A percentile compares a stretch with the other conserved stretches of the same genome.
Evolutionary conservation across 805 yeast species (phyloP).

Genomic region (Candida peoriensis): DNA sequence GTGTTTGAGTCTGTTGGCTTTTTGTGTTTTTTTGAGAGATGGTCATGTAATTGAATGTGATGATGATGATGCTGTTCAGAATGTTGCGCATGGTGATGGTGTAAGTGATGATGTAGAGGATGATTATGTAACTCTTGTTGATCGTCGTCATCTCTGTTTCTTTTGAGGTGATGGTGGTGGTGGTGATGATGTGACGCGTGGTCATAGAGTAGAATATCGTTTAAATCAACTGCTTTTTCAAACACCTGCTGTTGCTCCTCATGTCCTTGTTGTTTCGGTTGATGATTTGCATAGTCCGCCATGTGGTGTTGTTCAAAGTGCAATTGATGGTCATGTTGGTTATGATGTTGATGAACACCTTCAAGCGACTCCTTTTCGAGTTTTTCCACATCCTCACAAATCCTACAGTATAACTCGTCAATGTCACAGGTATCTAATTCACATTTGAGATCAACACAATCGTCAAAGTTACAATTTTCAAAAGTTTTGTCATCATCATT

Average conservation of each 20-base stretch:
- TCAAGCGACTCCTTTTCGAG: conserved; percentile 11
- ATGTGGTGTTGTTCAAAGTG: too few species aligned
- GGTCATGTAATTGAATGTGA: conserved; percentile 32
- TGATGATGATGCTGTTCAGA: conserved; percentile 34
- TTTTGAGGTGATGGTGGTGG: conserved; percentile 8
- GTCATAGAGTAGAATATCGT: neutral
- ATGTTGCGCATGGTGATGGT: conserved; percentile 20
- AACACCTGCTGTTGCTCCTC: neutral
- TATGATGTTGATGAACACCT: conserved; percentile 3
- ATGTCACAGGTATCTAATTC: conserved; percentile 26
- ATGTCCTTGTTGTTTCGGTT: too few species aligned
- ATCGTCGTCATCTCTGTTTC: conserved; percentile 15
- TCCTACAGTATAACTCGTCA: conserved; percentile 29
- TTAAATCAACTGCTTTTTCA: neutral
- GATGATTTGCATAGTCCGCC: too few species aligned
- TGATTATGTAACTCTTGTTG: too few species aligned
- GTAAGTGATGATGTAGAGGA: conserved; percentile 17
- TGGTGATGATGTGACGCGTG: conserved; percentile 1
- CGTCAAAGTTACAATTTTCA: conserved; percentile 17
- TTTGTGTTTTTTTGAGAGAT: conserved; percentile 16
- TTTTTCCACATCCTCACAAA: conserved; percentile 21
- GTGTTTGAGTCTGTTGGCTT: neutral
- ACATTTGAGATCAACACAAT: conserved; percentile 23
- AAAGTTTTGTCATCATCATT: conserved; percentile 10
- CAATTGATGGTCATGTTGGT: too few species aligned